phyloP scores from a whole-genome alignment of 1,284 basidiomycete genomes.

The Melampsora larici-populina region DNA sequence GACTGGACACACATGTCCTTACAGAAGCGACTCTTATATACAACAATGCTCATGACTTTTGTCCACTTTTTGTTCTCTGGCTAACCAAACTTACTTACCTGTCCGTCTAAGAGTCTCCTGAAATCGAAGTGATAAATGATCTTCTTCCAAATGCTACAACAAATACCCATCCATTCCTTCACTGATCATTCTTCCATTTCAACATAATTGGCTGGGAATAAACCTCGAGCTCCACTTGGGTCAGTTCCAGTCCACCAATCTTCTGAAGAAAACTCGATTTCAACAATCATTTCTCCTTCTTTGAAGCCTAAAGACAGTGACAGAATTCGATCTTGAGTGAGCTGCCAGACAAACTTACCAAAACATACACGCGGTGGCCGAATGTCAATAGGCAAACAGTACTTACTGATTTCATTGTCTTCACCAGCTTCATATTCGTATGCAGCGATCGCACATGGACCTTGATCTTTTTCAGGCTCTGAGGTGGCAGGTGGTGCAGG shows the following conservation, averaged over 20 bases:
- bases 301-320: constrained; percentile 48
- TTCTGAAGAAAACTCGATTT: constrained; percentile 51
- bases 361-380: constrained; percentile 60
- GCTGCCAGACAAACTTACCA: constrained; percentile 90
- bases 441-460: constrained; percentile 49
- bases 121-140: too few relatives aligned
- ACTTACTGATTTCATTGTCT: constrained; percentile 54
- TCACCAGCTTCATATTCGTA: constrained; percentile 54
- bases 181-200: constrained; percentile 59
- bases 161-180: too few relatives aligned
- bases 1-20: too few relatives aligned
- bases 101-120: too few relatives aligned
- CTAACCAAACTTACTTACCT: too few relatives aligned
- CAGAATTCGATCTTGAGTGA: not conserved
- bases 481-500: constrained; percentile 59
- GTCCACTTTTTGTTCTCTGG: too few relatives aligned
- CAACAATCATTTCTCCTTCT: constrained; percentile 52
- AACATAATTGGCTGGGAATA: constrained; percentile 63
- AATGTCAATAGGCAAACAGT: constrained; percentile 49
- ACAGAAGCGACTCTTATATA: too few relatives aligned
- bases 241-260: constrained; percentile 74
- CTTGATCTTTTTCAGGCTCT: constrained; percentile 30
- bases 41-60: too few relatives aligned
- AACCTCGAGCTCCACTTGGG: constrained; percentile 64
- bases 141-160: too few relatives aligned